Conservation (phyloP, 768 basidiomycete genomes). For the Tricholoma bakamatsutake region DNA sequence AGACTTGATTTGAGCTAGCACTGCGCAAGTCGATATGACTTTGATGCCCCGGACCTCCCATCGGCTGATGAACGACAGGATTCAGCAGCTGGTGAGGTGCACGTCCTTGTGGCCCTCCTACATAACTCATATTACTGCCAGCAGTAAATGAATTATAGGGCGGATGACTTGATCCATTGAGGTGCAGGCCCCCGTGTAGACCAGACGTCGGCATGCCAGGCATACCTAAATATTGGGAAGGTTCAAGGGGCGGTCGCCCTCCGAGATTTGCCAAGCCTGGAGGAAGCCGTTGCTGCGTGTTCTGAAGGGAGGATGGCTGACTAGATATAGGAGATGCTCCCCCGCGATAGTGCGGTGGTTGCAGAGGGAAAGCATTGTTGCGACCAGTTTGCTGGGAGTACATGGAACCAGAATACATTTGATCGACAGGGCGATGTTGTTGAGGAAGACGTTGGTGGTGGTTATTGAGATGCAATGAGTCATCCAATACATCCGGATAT, state of each 20-base stretch:
- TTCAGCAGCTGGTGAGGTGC: conserved; percentile 50
- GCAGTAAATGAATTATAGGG: conserved; percentile 49
- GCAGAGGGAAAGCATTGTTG: conserved; percentile 48
- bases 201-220: conserved; percentile 37
- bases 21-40: conserved; percentile 49
- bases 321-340: conserved; percentile 58
- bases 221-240: conserved; percentile 57
- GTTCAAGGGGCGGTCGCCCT: conserved; percentile 75
- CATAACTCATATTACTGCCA: conserved; percentile 39
- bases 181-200: conserved; percentile 41
- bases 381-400: conserved; percentile 54
- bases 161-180: conserved; percentile 39
- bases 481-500: conserved; percentile 57
- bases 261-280: conserved; percentile 81
- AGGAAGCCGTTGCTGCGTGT: conserved; percentile 56
- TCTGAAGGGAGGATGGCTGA: conserved; percentile 39
- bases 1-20: conserved; percentile 45
- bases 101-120: conserved; percentile 44
- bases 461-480: conserved; percentile 53
- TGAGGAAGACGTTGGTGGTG: conserved; percentile 56
- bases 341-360: conserved; percentile 61
- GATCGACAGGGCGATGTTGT: conserved; percentile 48
- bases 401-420: conserved; percentile 48
- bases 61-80: conserved; percentile 37
- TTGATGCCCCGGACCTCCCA: conserved; percentile 50